phyloP scores from a whole-genome alignment of 2,329 filamentous ascomycete genomes.

The Triangularia verruculosa region DNA sequence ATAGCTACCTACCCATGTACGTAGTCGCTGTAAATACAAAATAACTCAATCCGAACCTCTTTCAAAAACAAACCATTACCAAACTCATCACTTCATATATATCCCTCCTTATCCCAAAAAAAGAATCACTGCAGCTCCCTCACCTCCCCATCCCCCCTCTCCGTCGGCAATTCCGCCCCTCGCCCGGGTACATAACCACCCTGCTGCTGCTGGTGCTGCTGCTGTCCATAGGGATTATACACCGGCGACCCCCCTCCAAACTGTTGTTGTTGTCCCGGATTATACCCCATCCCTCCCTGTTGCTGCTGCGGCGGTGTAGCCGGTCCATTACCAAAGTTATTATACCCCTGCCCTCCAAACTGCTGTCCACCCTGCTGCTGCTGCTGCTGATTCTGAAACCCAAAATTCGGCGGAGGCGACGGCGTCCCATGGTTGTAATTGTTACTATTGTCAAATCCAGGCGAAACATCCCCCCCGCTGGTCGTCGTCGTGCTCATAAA shows the following conservation, averaged over 20 bases:
- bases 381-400: slow-evolving; percentile 1
- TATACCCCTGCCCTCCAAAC: not conserved
- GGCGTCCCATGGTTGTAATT: not conserved
- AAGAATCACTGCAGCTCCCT: slow-evolving; percentile 29
- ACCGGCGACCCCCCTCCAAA: not conserved
- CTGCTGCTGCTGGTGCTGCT: slow-evolving; percentile 2
- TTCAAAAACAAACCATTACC: too few relatives aligned
- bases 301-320: too few relatives aligned
- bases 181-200: not conserved
- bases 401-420: not conserved
- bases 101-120: too few relatives aligned
- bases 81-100: too few relatives aligned
- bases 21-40: too few relatives aligned
- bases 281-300: not conserved
- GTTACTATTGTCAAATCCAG: not conserved
- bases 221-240: not conserved
- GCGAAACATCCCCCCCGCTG: not conserved
- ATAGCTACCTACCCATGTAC: too few relatives aligned
- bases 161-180: slow-evolving; percentile 32
- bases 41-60: too few relatives aligned
- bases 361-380: slow-evolving; percentile 7
- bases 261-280: slow-evolving; percentile 11
- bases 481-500: not conserved
- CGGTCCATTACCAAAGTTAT: slow-evolving; percentile 1
- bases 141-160: slow-evolving; percentile 32